These are phyloP conservation scores for Pholiota molesta DNA, from an alignment of 768 basidiomycete species.

Conservation along the genomic window DNA sequence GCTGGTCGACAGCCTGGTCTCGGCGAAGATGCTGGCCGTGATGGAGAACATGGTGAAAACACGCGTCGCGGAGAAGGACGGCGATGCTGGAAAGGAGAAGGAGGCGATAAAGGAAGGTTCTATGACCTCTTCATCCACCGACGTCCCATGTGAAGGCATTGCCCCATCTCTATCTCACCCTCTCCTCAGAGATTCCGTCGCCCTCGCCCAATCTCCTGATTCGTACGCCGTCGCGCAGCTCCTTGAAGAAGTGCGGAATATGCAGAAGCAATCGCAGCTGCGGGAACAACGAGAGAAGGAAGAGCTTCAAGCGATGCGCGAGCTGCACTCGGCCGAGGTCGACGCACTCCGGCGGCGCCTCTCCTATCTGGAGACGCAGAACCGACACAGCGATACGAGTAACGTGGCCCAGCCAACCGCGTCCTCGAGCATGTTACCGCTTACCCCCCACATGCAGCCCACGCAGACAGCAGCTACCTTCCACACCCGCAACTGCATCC, in stretches of 20 bases:
- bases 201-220: conserved; percentile 9
- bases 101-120: conserved; percentile 10
- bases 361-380: conserved; percentile 25
- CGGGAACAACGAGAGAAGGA: conserved; percentile 22
- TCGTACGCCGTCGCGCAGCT: conserved; percentile 15
- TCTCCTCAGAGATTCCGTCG: not conserved
- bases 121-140: not conserved
- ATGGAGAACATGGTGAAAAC: conserved; percentile 19
- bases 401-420: not conserved
- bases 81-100: conserved; percentile 4
- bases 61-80: conserved; percentile 2
- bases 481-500: not conserved
- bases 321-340: conserved; percentile 27
- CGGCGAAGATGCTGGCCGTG: conserved; percentile 23
- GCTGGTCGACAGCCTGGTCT: conserved; percentile 26
- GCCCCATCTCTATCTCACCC: not conserved
- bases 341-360: conserved; percentile 26
- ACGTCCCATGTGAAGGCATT: not conserved
- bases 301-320: conserved; percentile 24
- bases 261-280: conserved; percentile 21
- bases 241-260: conserved; percentile 23
- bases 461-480: conserved; percentile 1
- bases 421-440: not conserved
- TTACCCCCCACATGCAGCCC: not conserved
- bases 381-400: conserved; percentile 1